Percentiles rank a stretch among this genome's conserved stretches.
These are phyloP conservation scores for Aspergillus olivimuriae DNA, from an alignment of 495 filamentous ascomycete genomes.

Conservation along the genomic window DNA sequence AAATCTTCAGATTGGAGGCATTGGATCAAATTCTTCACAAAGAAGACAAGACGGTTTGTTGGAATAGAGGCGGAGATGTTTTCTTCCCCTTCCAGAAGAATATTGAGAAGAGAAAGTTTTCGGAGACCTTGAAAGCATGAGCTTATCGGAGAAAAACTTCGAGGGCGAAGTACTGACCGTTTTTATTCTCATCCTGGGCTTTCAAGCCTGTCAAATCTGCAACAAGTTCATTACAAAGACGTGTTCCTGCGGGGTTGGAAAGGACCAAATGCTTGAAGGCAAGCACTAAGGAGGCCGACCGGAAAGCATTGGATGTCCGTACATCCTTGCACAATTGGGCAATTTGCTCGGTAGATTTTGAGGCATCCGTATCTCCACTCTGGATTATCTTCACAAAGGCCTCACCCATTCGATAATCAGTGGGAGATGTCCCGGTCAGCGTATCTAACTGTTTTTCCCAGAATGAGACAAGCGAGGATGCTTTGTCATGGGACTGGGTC, in stretches of 20 bases:
- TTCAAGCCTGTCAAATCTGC: constrained; percentile 53
- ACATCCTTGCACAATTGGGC: constrained; percentile 30
- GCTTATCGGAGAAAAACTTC: constrained; percentile 13
- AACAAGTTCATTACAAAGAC: constrained; percentile 52
- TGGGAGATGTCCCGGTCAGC: constrained; percentile 24
- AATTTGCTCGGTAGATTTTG: constrained; percentile 28
- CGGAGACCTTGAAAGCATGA: constrained; percentile 31
- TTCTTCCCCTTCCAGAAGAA: constrained; percentile 46
- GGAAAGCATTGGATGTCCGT: constrained; percentile 32
- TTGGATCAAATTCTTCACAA: constrained; percentile 67
- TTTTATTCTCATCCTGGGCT: constrained; percentile 24
- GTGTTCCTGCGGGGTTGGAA: constrained; percentile 31
- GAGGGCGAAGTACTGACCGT: constrained; percentile 29
- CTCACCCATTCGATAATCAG: constrained; percentile 34
- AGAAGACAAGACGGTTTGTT: constrained; percentile 74
- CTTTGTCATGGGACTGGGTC: constrained; percentile 26
- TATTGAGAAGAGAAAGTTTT: constrained; percentile 53
- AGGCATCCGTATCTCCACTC: constrained; percentile 17
- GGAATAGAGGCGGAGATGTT: constrained; percentile 52
- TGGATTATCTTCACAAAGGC: constrained; percentile 37
- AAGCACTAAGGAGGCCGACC: constrained; percentile 35
- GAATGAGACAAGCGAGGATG: constrained; percentile 21
- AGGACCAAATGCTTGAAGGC: constrained; percentile 29
- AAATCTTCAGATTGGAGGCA: constrained; percentile 55
- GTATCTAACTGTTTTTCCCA: constrained; percentile 33